Base-by-base conservation (phyloP, 441 rosid genomes). In the Raphanus hybrid region DNA sequence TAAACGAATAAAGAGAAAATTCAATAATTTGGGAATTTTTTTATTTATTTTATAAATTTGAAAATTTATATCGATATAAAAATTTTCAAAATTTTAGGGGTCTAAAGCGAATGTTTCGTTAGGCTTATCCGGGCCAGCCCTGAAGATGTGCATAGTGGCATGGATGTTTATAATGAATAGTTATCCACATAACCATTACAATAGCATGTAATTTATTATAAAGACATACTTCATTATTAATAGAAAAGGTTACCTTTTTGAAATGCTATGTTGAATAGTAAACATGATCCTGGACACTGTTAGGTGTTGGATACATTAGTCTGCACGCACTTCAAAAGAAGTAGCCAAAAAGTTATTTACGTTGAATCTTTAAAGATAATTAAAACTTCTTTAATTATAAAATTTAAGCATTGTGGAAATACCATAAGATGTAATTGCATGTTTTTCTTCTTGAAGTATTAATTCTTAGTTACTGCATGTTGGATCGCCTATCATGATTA, bases 281-380 rank as follows among this genome's bases (percentile, higher is more conserved):
- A 63, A 67, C 69, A 67, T 72, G 81, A 61, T 78, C 69, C 76
- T 73, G 62, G 81, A 73, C 77, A 67, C 60, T 14, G 29, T 8
- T 35, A 11, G 65, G 52, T 2, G 27, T 6, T 67, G 55, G 77
- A 78, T 78, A 6, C 77, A 73, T 67, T 61, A 12, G 29, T 43
- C 58, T 35, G 57, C 81, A 35, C 26, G 50, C 15, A 76, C 67
- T 41, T 55, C 50, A 43, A 77, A 70, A 41, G 57, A 59, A 26
- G 64, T 29, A 64, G 15, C 35, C 68, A 66, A 35, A 32, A 15
- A 15, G 26, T 20, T 8, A 8, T 3, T 14, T 62, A 32, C 23
- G 15, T 15, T 61, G 65, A 61, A 61, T 29, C 65, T 16, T 16
- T 10, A 37, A 63, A 62, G 12, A 45, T 54, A 14, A 27, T 4